Evolutionary conservation across 1,139 yeast species (phyloP).

Genomic region (Candida sp.): DNA sequence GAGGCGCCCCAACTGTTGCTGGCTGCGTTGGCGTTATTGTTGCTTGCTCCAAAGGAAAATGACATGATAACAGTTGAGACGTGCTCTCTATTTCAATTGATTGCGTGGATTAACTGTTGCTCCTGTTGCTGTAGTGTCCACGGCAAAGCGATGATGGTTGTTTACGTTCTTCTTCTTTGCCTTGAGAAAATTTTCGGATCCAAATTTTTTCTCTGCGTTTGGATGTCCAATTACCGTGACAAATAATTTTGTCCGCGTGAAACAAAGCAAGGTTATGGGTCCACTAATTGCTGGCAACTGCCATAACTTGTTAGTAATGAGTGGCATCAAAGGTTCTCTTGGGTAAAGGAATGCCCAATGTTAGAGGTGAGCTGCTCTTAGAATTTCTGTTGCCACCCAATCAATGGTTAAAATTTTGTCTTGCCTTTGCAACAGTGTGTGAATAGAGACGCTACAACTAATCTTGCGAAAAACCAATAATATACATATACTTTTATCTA

Average conservation of each 20-base stretch:
- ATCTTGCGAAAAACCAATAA: not conserved
- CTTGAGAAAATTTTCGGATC: constrained; percentile 1
- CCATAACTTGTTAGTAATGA: too few species aligned
- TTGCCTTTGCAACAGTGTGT: too few species aligned
- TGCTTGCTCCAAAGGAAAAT: constrained; percentile 13
- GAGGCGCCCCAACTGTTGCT: constrained; percentile 23
- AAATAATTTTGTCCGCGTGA: not conserved
- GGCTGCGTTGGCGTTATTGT: not conserved
- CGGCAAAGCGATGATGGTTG: not conserved
- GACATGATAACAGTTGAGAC: constrained; percentile 6
- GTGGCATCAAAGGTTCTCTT: too few species aligned
- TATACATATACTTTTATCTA: not conserved
- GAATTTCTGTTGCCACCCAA: too few species aligned
- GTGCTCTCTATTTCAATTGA: not conserved
- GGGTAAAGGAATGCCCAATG: too few species aligned
- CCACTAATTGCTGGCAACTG: too few species aligned
- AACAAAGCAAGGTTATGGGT: too few species aligned
- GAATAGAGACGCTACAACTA: too few species aligned
- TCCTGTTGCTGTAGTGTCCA: not conserved
- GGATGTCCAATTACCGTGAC: not conserved
- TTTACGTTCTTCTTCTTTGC: not conserved
- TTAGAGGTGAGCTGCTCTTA: too few species aligned
- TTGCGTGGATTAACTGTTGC: not conserved
- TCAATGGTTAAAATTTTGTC: too few species aligned
- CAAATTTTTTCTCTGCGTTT: not conserved